Percentiles rank a stretch among this genome's conserved stretches.
Conservation (phyloP, 2,329 filamentous ascomycete genomes). For the Fonsecaea monophora region DNA sequence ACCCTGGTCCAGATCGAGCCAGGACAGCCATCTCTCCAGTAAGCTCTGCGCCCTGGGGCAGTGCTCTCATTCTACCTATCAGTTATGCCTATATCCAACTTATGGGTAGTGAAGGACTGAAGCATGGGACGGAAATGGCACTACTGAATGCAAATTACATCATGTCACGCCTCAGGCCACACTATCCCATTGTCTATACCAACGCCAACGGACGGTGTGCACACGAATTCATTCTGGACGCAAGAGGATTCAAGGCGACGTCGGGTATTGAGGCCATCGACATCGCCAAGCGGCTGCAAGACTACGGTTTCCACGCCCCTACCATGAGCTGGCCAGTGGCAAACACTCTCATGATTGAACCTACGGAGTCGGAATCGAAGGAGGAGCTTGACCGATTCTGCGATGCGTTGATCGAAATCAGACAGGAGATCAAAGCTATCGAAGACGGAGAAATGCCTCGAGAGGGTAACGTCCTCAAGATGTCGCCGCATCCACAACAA, state of each 20-base stretch:
- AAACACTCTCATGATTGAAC: constrained; percentile 97
- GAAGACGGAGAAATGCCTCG: constrained; percentile 79
- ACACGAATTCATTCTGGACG: constrained; percentile 96
- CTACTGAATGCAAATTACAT: constrained; percentile 98
- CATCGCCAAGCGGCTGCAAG: constrained; percentile 93
- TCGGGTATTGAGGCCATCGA: constrained; percentile 90
- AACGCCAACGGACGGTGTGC: constrained; percentile 87
- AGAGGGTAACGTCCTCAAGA: constrained; percentile 84
- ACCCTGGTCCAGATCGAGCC: constrained; percentile 39
- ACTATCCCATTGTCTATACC: constrained; percentile 93
- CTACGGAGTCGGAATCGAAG: constrained; percentile 91
- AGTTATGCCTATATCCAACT: constrained; percentile 94
- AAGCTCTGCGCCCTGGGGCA: constrained; percentile 83
- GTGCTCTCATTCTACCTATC: constrained; percentile 90
- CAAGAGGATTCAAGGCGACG: constrained; percentile 80
- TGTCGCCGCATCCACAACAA: constrained; percentile 82
- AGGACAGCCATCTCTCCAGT: constrained; percentile 70
- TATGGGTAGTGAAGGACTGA: constrained; percentile 85
- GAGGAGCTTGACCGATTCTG: constrained; percentile 93
- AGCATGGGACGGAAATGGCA: constrained; percentile 87
- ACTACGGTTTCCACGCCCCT: constrained; percentile 96
- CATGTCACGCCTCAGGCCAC: constrained; percentile 79
- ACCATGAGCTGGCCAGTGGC: constrained; percentile 97
- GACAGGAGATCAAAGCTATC: constrained; percentile 80
- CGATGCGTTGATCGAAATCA: constrained; percentile 85